A percentile compares a stretch with the other conserved stretches of the same genome.
Conservation (phyloP, 2,329 filamentous ascomycete species). For the Gremmenia infestans region DNA sequence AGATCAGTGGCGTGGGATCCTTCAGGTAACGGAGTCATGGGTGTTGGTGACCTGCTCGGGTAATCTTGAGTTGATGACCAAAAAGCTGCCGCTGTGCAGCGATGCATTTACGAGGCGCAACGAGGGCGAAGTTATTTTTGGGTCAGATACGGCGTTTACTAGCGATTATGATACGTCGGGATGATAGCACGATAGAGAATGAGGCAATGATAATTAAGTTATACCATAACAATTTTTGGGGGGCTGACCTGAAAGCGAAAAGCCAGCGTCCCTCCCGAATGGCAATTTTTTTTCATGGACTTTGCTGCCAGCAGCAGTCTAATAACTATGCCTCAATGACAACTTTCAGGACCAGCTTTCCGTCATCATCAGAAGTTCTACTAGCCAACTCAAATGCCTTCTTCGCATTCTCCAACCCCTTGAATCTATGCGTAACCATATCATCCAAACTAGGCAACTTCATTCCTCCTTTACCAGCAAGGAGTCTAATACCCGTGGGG, state of each 20-base stretch:
- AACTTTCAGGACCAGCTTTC: slow-evolving; percentile 68
- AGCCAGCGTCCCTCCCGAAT: no score
- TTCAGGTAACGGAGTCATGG: slow-evolving; percentile 8
- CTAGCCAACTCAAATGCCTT: slow-evolving; percentile 67
- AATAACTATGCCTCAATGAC: slow-evolving; percentile 49
- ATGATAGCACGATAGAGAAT: slow-evolving; percentile 7
- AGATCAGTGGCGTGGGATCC: slow-evolving; percentile 7
- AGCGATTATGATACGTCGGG: slow-evolving; percentile 12
- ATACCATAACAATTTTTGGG: no score
- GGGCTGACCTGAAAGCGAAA: no score
- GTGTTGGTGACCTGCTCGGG: slow-evolving; percentile 20
- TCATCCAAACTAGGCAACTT: slow-evolving; percentile 59
- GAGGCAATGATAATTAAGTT: not conserved
- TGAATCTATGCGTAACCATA: slow-evolving; percentile 69
- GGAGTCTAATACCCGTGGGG: slow-evolving; percentile 59
- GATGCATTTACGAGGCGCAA: slow-evolving; percentile 19
- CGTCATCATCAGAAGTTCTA: slow-evolving; percentile 61
- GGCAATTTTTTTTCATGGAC: no score
- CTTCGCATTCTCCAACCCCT: slow-evolving; percentile 56
- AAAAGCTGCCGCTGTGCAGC: not conserved
- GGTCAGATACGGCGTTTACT: slow-evolving; percentile 18
- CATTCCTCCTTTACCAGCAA: slow-evolving; percentile 42
- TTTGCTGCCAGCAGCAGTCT: not conserved
- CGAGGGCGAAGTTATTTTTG: slow-evolving; percentile 2
- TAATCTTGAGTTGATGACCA: slow-evolving; percentile 6